Percentiles rank a stretch among this genome's conserved stretches.
phyloP scores from a whole-genome alignment of 148 eudicot genomes.

The Persicaria tinctoria region DNA sequence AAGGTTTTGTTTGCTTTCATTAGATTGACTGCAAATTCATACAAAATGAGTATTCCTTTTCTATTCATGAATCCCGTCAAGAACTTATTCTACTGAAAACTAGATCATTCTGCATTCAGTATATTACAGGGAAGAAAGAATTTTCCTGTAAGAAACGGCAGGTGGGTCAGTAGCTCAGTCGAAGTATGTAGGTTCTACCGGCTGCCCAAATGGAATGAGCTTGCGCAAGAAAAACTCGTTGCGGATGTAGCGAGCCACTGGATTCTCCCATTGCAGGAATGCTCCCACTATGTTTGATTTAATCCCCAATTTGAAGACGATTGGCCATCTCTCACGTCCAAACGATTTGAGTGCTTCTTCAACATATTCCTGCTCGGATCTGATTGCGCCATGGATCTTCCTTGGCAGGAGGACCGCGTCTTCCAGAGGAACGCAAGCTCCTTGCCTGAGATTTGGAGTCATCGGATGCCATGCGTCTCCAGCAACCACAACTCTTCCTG shows the following conservation, averaged over 20 bases:
- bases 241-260: conserved; percentile 44
- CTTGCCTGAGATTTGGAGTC: conserved; percentile 98
- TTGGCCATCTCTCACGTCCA: conserved; percentile 61
- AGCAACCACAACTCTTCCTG: conserved; percentile 63
- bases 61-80: background rate
- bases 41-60: background rate
- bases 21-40: background rate
- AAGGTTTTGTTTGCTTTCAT: background rate
- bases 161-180: background rate
- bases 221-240: conserved; percentile 57
- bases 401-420: conserved; percentile 64
- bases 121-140: no score
- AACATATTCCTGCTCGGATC: conserved; percentile 25
- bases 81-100: background rate
- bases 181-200: conserved; percentile 64
- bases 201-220: conserved; percentile 46
- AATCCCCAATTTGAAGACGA: conserved; percentile 52
- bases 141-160: no score
- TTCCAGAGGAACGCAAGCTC: conserved; percentile 85
- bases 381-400: conserved; percentile 47
- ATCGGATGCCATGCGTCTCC: conserved; percentile 99
- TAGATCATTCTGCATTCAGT: background rate
- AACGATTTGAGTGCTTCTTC: conserved; percentile 63
- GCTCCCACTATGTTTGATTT: conserved; percentile 66
- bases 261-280: conserved; percentile 64